Conservation (phyloP, 257 asterid species). For the Solanum tarijense region DNA sequence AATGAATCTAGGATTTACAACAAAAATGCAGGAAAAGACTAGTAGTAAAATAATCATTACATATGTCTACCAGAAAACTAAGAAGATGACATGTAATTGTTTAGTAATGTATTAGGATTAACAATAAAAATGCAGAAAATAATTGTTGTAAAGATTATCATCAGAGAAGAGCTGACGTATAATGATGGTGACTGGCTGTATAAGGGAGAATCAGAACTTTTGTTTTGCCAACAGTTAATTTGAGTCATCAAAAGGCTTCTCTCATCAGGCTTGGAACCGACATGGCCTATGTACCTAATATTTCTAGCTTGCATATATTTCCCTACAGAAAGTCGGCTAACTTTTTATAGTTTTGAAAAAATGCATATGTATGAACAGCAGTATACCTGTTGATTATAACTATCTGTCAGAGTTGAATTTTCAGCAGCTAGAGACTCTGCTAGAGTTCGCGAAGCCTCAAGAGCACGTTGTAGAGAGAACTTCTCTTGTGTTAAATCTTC, state of each 20-base stretch:
- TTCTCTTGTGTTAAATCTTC: constrained; percentile 96
- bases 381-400: constrained; percentile 78
- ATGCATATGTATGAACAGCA: neutral
- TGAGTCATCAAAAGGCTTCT: neutral
- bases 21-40: neutral
- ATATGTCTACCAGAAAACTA: neutral
- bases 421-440: constrained; percentile 93
- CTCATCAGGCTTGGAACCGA: neutral
- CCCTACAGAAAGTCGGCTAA: neutral
- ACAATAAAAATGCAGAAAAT: neutral
- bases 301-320: neutral
- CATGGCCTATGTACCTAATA: neutral
- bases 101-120: neutral
- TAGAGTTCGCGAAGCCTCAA: constrained; percentile 80
- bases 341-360: neutral
- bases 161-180: neutral
- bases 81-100: neutral
- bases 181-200: neutral
- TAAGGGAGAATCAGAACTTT: neutral
- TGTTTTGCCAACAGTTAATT: neutral
- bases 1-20: neutral
- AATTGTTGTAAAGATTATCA: neutral
- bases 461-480: constrained; percentile 91
- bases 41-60: neutral
- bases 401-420: constrained; percentile 87